Evolutionary conservation across 1,284 basidiomycete species (phyloP).

Genomic region (Ceratobasidium sp.): DNA sequence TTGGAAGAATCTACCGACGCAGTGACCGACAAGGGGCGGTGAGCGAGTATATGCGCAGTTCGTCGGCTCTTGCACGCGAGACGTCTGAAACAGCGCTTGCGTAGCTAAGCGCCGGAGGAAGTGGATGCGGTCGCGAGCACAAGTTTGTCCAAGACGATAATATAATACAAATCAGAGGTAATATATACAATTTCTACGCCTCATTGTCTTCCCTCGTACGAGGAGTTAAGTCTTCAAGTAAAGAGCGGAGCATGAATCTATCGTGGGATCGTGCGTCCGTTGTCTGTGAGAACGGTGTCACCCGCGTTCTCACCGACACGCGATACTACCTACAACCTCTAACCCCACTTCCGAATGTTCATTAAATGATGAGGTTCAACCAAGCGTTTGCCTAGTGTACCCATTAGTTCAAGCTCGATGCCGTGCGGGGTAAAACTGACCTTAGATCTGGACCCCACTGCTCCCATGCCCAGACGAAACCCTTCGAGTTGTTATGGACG

Average conservation of each 20-base stretch:
- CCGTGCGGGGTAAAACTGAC: background rate
- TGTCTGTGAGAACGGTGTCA: slow-evolving; percentile 12
- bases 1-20: too few species aligned
- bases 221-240: background rate
- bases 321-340: background rate
- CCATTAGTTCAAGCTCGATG: background rate
- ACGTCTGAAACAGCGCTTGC: too few species aligned
- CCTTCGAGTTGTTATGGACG: background rate
- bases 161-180: too few species aligned
- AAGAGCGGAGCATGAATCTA: background rate
- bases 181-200: too few species aligned
- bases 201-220: background rate
- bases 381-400: slow-evolving; percentile 20
- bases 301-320: background rate
- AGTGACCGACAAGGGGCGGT: too few species aligned
- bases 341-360: background rate
- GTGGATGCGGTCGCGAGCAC: too few species aligned
- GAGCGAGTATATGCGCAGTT: too few species aligned
- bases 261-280: background rate
- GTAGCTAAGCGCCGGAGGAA: too few species aligned
- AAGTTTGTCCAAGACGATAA: too few species aligned
- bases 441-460: slow-evolving; percentile 34
- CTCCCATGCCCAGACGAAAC: slow-evolving; percentile 34
- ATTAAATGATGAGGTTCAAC: background rate
- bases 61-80: too few species aligned